These are phyloP conservation scores for Camellia oleifera DNA, from an alignment of 179 eudicot genomes.

Conservation along the genomic window DNA sequence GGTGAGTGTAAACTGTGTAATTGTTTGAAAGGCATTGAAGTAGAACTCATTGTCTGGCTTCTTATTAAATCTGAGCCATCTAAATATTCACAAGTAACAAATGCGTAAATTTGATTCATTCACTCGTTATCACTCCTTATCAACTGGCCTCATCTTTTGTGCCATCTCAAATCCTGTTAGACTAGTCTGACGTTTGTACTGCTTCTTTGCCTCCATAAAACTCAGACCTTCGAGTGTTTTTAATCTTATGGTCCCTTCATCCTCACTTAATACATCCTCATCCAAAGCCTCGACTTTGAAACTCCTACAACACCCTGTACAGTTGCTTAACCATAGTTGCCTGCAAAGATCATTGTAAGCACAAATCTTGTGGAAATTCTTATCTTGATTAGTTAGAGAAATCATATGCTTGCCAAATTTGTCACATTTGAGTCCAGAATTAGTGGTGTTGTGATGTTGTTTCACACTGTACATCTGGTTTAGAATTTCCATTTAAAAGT, in stretches of 20 bases:
- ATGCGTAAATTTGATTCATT: constrained; percentile 7
- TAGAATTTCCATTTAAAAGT: too few relatives aligned
- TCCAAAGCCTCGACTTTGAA: too few relatives aligned
- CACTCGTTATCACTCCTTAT: not conserved
- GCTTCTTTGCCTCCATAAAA: not conserved
- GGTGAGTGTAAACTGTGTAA: not conserved
- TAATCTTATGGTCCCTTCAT: not conserved
- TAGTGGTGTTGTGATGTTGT: too few relatives aligned
- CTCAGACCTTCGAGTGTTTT: not conserved
- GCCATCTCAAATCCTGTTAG: not conserved
- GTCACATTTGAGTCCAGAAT: too few relatives aligned
- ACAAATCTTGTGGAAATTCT: too few relatives aligned
- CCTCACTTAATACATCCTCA: too few relatives aligned
- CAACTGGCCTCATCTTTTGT: not conserved
- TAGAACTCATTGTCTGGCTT: not conserved
- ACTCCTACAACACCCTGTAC: too few relatives aligned
- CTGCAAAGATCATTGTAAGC: too few relatives aligned
- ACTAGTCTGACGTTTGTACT: not conserved
- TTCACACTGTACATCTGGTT: too few relatives aligned
- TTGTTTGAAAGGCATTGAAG: not conserved
- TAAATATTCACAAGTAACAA: not conserved
- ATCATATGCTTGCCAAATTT: too few relatives aligned
- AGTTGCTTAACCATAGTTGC: too few relatives aligned
- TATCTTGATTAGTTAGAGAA: too few relatives aligned
- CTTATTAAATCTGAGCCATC: not conserved